Evolutionary conservation across 768 basidiomycete species (phyloP).

Genomic region (Leccinum fibrillosum): DNA sequence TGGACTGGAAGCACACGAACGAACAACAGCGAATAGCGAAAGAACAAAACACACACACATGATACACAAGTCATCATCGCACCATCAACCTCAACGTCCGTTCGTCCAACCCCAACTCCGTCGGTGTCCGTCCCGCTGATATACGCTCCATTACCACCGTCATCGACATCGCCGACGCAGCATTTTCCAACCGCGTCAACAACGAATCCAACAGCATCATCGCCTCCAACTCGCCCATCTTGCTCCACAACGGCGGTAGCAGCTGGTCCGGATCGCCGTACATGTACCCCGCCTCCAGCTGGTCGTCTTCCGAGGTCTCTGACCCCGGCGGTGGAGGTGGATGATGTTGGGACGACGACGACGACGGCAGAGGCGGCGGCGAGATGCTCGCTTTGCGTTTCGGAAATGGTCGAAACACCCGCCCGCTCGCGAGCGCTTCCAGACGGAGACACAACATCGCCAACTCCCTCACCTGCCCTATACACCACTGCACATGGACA

Average conservation of each 20-base stretch:
- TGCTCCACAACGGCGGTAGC: conserved; percentile 66
- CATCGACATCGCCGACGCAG: conserved; percentile 37
- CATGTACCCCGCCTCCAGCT: conserved; percentile 36
- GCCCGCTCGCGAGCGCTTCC: conserved; percentile 67
- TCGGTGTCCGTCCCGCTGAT: conserved; percentile 28
- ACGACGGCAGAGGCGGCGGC: conserved; percentile 2
- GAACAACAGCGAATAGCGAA: neutral
- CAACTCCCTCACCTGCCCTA: conserved; percentile 73
- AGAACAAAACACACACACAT: neutral
- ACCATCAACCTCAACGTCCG: conserved; percentile 42
- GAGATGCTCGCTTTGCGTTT: conserved; percentile 33
- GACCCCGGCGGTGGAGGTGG: conserved; percentile 29
- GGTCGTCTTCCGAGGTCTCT: conserved; percentile 22
- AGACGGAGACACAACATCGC: conserved; percentile 73
- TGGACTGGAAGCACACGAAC: neutral
- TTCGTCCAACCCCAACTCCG: conserved; percentile 42
- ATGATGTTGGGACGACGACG: neutral
- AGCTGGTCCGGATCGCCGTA: conserved; percentile 61
- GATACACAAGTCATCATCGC: conserved; percentile 4
- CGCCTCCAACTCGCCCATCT: conserved; percentile 69
- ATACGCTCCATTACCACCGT: conserved; percentile 17
- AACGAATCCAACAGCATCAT: conserved; percentile 75
- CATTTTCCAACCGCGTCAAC: conserved; percentile 73
- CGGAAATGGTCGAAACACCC: conserved; percentile 51
- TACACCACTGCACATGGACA: conserved; percentile 48